Evolutionary conservation across 495 filamentous ascomycete species (phyloP), one percentile per base, ranked within the genome.

Genomic region (Penicillium manginii): DNA sequence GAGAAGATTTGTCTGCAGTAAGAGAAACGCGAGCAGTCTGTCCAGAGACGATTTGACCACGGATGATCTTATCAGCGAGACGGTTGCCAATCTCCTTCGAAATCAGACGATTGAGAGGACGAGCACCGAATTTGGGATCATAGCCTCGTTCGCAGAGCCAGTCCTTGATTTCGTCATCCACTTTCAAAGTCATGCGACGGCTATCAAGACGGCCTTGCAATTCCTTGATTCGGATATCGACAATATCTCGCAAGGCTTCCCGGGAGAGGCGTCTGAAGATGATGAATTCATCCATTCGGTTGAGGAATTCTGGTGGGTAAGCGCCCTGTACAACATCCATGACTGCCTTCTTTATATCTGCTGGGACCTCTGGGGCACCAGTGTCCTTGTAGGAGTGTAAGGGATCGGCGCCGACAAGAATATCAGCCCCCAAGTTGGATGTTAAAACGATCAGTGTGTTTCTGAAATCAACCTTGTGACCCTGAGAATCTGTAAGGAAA

Each of bases 381-480:
- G 81, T 82, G 55, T 89, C 81, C 53, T 84, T 81, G 56, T 65
- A 57, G 21, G 73, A 56, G 50, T 79, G 66, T 45, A 79, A 57
- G 5, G 74, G 73, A 53, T 79, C 78, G 29, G 64, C 68, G 39
- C 77, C 75, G 10, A 83, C 75, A 9, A 84, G 67, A 18, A 83
- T 78, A 31, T 79, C 73, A 11, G 81, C 80, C 15, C 65, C 93
- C 39, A 98, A 86, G 71, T 98, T 98, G 26, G 91, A 96, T 0
- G 94, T 97, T 35, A 98, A 81, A 0, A 98, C 93, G 64, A 98
- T 96, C 60, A 98, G 87, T 15, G 93, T 97, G 69, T 96, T 97
- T 32, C 91, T 82, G 79, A 98, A 98, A 69, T 98, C 94, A 48
- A 98, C 86, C 66, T 92, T 96, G 75, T 96, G 94, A 35, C 94